These are phyloP conservation scores for Metarhizium robertsii DNA, from an alignment of 2,329 filamentous ascomycete species.

Conservation along the genomic window DNA sequence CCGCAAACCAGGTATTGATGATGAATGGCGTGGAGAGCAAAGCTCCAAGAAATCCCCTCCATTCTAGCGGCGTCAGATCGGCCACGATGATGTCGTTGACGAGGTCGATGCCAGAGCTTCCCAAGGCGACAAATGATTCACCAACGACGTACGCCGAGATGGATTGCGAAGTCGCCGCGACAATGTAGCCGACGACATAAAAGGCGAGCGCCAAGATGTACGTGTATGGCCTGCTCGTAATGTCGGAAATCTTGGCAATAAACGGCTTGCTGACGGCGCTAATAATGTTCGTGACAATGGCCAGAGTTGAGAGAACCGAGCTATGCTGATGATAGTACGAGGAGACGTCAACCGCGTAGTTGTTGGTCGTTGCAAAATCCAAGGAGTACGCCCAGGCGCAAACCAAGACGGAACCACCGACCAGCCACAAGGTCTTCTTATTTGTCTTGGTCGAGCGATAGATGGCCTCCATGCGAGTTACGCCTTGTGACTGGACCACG, in stretches of 20 bases:
- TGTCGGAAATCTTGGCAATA: slow-evolving; percentile 51
- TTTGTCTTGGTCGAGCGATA: slow-evolving; percentile 18
- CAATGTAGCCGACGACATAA: slow-evolving; percentile 46
- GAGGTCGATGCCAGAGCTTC: slow-evolving; percentile 49
- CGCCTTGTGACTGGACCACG: slow-evolving; percentile 15
- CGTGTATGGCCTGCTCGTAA: slow-evolving; percentile 53
- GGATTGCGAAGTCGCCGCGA: slow-evolving; percentile 43
- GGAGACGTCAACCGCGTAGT: slow-evolving; percentile 20
- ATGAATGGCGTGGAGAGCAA: slow-evolving; percentile 20
- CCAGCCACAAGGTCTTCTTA: slow-evolving; percentile 16
- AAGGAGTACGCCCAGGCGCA: slow-evolving; percentile 22
- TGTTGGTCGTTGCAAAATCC: slow-evolving; percentile 18
- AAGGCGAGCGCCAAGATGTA: slow-evolving; percentile 45
- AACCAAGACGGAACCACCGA: slow-evolving; percentile 18
- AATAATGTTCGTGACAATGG: slow-evolving; percentile 25
- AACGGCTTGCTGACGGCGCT: slow-evolving; percentile 49
- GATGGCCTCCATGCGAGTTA: slow-evolving; percentile 21
- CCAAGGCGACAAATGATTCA: slow-evolving; percentile 49
- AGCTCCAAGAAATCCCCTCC: slow-evolving; percentile 24
- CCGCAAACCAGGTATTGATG: slow-evolving; percentile 29
- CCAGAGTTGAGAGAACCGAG: slow-evolving; percentile 17
- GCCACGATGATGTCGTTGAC: slow-evolving; percentile 55
- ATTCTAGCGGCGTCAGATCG: slow-evolving; percentile 44
- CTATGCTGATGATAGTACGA: slow-evolving; percentile 20
- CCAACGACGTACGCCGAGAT: slow-evolving; percentile 43